These are phyloP conservation scores for Lanzia echinophila DNA, from an alignment of 2,329 filamentous ascomycete species.

Conservation along the genomic window DNA sequence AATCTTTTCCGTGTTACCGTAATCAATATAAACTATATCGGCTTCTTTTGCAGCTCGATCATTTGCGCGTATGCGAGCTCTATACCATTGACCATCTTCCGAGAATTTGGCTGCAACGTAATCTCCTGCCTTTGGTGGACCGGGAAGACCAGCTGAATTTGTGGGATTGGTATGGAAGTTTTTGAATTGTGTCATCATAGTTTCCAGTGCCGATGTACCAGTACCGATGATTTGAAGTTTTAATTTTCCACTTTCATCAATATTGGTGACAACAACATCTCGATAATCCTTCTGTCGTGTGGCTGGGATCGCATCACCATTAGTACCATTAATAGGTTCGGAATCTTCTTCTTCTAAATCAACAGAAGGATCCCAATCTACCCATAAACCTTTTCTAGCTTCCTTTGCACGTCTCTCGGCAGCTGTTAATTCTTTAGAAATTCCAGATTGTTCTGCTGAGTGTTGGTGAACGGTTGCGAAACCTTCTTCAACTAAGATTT, in stretches of 20 bases:
- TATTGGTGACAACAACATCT: constrained; percentile 85
- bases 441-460: constrained; percentile 91
- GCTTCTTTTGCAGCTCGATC: constrained; percentile 84
- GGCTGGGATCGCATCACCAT: constrained; percentile 45
- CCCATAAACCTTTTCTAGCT: constrained; percentile 80
- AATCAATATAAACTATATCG: constrained; percentile 92
- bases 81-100: constrained; percentile 89
- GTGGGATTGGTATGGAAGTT: constrained; percentile 81
- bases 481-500: constrained; percentile 87
- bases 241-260: constrained; percentile 73
- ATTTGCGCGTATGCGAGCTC: constrained; percentile 82
- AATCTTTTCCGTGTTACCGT: constrained; percentile 86
- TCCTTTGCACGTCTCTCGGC: constrained; percentile 90
- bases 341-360: constrained; percentile 59
- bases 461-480: constrained; percentile 88
- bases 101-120: constrained; percentile 87
- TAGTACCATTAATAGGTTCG: constrained; percentile 43
- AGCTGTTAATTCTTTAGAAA: constrained; percentile 76
- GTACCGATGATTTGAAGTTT: constrained; percentile 89
- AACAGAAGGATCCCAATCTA: constrained; percentile 86
- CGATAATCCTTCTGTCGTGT: constrained; percentile 80
- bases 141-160: constrained; percentile 67
- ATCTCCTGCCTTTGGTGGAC: constrained; percentile 83
- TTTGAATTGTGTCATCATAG: constrained; percentile 85
- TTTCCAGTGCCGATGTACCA: constrained; percentile 77